Evolutionary conservation across 2,329 filamentous ascomycete genomes (phyloP).

Genomic region (Fusarium newnesense): DNA sequence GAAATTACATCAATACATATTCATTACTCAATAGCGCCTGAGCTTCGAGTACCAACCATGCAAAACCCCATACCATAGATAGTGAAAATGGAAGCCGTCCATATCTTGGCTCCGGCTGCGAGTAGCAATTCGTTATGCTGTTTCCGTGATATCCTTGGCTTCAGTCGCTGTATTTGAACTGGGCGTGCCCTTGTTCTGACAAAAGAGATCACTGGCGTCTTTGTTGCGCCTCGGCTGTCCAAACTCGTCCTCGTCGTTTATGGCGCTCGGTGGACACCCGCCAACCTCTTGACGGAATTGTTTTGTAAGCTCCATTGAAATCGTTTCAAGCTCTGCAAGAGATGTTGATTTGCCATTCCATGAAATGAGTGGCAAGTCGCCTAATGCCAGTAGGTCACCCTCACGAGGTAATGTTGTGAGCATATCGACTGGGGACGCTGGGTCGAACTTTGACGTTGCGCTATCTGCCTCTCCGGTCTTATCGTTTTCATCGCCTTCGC

Average conservation of each 20-base stretch:
- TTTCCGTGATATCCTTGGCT: slow-evolving; percentile 4
- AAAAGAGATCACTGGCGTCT: slow-evolving; percentile 73
- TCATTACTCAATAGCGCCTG: slow-evolving; percentile 20
- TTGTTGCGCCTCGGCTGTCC: slow-evolving; percentile 40
- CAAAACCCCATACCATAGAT: slow-evolving; percentile 15
- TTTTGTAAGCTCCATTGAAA: slow-evolving; percentile 63
- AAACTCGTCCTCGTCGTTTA: slow-evolving; percentile 32
- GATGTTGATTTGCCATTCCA: slow-evolving; percentile 68
- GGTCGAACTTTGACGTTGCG: slow-evolving; percentile 50
- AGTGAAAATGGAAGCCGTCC: slow-evolving; percentile 7
- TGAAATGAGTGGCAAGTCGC: slow-evolving; percentile 67
- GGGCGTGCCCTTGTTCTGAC: slow-evolving; percentile 48
- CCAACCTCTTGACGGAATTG: slow-evolving; percentile 74
- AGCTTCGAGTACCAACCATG: slow-evolving; percentile 7
- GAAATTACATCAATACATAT: slow-evolving; percentile 11
- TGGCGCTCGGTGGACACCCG: slow-evolving; percentile 60
- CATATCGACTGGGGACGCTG: slow-evolving; percentile 56
- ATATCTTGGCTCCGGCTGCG: neutral
- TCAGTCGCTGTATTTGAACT: neutral
- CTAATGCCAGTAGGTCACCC: slow-evolving; percentile 56
- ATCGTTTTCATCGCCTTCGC: slow-evolving; percentile 39
- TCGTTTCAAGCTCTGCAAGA: slow-evolving; percentile 52
- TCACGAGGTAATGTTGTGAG: slow-evolving; percentile 60
- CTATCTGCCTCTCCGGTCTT: slow-evolving; percentile 45
- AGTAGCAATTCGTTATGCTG: slow-evolving; percentile 37